Evolutionary conservation across 441 rosid genomes (phyloP).

Genomic region (Corymbia calophylla): DNA sequence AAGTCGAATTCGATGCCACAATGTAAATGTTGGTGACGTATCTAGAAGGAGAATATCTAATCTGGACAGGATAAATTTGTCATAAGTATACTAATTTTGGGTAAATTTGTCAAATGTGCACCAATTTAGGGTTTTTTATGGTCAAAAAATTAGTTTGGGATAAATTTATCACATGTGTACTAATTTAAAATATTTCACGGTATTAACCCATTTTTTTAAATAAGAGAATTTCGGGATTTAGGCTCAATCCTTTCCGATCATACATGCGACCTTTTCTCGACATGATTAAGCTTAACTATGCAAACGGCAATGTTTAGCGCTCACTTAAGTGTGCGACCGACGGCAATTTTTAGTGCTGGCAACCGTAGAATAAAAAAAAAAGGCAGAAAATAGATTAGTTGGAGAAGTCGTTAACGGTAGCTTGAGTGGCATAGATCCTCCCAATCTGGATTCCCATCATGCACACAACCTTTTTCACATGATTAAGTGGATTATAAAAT

Average conservation of each 20-base stretch:
- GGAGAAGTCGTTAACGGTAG: neutral
- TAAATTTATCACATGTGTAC: too few relatives aligned
- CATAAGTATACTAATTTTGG: too few relatives aligned
- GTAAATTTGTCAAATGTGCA: too few relatives aligned
- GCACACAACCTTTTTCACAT: neutral
- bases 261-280: rapidly evolving
- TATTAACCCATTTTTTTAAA: too few relatives aligned
- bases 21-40: too few relatives aligned
- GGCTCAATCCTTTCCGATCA: neutral
- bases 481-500: neutral
- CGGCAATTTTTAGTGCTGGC: neutral
- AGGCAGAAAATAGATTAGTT: neutral
- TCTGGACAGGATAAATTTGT: too few relatives aligned
- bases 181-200: too few relatives aligned
- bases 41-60: too few relatives aligned
- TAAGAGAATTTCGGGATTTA: neutral
- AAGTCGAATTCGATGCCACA: too few relatives aligned
- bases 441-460: neutral
- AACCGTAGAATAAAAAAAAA: neutral
- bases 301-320: neutral
- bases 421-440: neutral
- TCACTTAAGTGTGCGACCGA: neutral
- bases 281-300: neutral
- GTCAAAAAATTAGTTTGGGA: too few relatives aligned
- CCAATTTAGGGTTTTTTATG: too few relatives aligned